phyloP scores from a whole-genome alignment of 768 basidiomycete species.

The Termitomyces sp. region DNA sequence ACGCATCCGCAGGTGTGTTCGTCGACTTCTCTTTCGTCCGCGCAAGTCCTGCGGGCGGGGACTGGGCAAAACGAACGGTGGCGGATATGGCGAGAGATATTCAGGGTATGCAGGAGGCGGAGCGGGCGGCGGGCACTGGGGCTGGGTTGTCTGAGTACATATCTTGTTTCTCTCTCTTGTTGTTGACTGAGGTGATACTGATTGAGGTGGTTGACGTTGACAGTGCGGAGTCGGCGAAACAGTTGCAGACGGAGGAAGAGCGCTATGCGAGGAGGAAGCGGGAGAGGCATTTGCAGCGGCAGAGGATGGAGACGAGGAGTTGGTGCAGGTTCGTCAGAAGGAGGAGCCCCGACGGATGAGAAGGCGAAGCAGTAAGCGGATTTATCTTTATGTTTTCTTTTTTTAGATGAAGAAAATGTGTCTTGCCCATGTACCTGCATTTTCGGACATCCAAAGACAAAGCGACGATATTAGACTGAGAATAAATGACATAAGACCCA shows the following conservation, averaged over 20 bases:
- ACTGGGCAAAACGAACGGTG: constrained; percentile 71
- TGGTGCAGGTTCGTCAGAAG: constrained; percentile 24
- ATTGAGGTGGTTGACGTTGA: background rate
- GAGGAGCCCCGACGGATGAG: too few relatives aligned
- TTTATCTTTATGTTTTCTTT: constrained; percentile 3
- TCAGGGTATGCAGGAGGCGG: constrained; percentile 34
- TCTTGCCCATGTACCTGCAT: too few relatives aligned
- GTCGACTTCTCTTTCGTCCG: constrained; percentile 67
- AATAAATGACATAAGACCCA: too few relatives aligned
- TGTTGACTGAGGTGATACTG: background rate
- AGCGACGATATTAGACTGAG: too few relatives aligned
- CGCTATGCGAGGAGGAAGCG: constrained; percentile 39
- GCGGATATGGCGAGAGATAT: constrained; percentile 49
- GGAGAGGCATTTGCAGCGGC: constrained; percentile 24
- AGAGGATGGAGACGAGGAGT: constrained; percentile 22
- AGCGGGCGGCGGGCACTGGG: too few relatives aligned
- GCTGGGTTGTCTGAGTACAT: constrained; percentile 64
- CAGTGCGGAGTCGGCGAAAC: constrained; percentile 67
- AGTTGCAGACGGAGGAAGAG: constrained; percentile 82
- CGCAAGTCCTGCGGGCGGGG: constrained; percentile 71
- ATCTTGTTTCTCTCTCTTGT: background rate
- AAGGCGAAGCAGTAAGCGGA: constrained; percentile 30
- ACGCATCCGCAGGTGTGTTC: constrained; percentile 74
- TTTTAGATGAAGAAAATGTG: too few relatives aligned
- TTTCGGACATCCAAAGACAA: too few relatives aligned